Evolutionary conservation across 2,329 filamentous ascomycete species (phyloP), one percentile per base, ranked within the genome.

Genomic region (Aspergillus tamarii): DNA sequence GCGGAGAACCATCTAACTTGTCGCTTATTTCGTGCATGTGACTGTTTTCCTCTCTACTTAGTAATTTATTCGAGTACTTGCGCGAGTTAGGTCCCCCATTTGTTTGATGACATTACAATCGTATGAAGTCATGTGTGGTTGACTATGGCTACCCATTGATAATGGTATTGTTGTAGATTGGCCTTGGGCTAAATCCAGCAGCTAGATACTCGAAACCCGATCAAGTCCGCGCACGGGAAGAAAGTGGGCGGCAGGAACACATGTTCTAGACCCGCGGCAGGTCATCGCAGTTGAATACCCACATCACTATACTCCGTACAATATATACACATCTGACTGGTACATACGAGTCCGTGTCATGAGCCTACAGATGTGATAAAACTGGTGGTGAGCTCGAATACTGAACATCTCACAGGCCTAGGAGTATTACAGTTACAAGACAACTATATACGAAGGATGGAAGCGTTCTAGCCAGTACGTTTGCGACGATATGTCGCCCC

Each of bases 181-280:
- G 45, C 60, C 46, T 50, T 61, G 41, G 53, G 50, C 53, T 61
- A 55, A 55, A 56, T 41, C 45, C 45, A 62, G 46, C 58, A 61
- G 46, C 45, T 61, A 21, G 36, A 61, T 48, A 60, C 54, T 65
- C 56, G 56, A 46, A 57, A 59, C 60, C 52, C 21, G 52, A 56
- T 34, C 58, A 50, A 36, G 59, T 46, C 62, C 48, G 48, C 46
- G 46, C 48, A 30, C 48, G 48, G 48, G 28, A 52, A 30, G 48
- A 52, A 59, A 64, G 66, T 64, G 57, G 56, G 63, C 58, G 50
- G 59, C 55, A 65, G 53, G 62, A 66, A 64, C 50, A 60, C 60
- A 65, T 65, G 67, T 69, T 69, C 67, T 68, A 69, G 67, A 57
- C 67, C 64, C 58, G 63, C 57, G 57, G 61, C 59, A 65, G 23